Conservation (phyloP, 495 filamentous ascomycete species). For the Annulohypoxylon stygium region DNA sequence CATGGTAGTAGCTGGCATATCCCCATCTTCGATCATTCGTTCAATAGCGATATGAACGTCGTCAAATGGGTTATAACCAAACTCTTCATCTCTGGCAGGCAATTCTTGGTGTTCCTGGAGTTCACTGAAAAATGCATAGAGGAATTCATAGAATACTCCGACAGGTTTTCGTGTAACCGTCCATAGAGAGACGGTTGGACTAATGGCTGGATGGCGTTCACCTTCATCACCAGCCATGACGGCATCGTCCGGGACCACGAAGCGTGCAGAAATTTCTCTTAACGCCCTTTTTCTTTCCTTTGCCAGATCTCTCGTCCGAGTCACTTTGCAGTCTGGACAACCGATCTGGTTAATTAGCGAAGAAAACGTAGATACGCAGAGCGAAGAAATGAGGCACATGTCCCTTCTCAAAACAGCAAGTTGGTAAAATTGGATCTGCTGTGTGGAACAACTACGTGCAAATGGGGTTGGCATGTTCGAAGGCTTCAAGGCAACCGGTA, state of each 20-base stretch:
- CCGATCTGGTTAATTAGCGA: constrained; percentile 29
- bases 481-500: constrained; percentile 29
- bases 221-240: background rate
- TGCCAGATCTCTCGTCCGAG: constrained; percentile 2
- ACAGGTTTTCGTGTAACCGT: constrained; percentile 30
- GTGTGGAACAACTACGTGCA: constrained; percentile 25
- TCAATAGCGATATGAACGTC: constrained; percentile 25
- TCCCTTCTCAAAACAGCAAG: constrained; percentile 39
- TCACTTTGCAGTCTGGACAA: constrained; percentile 24
- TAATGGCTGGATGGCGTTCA: background rate
- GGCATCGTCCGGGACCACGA: constrained; percentile 40
- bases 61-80: constrained; percentile 39
- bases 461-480: constrained; percentile 20
- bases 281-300: constrained; percentile 27
- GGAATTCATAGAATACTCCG: constrained; percentile 45
- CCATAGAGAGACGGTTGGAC: constrained; percentile 3
- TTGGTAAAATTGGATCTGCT: constrained; percentile 44
- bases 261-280: constrained; percentile 23
- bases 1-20: constrained; percentile 45
- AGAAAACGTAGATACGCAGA: constrained; percentile 34
- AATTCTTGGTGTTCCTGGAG: background rate
- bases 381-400: constrained; percentile 39
- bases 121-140: constrained; percentile 17
- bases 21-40: constrained; percentile 27
- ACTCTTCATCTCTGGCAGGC: background rate